Conservation (phyloP, 768 basidiomycete genomes). For the Boletus huronensis region DNA sequence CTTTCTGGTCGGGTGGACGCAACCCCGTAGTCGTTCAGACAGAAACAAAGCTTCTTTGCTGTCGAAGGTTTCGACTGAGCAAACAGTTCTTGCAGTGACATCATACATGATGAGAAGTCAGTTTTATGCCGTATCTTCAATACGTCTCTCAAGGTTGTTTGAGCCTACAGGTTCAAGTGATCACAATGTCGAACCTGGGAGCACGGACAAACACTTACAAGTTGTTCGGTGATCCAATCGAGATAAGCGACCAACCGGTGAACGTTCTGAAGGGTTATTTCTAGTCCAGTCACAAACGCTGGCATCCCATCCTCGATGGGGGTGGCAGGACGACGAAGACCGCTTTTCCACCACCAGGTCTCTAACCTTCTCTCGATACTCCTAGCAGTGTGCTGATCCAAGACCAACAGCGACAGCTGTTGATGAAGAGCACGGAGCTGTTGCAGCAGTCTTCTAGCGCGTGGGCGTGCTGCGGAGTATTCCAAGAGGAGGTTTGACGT, state of each 20-base stretch:
- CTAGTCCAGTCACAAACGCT: constrained; percentile 20
- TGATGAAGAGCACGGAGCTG: constrained; percentile 17
- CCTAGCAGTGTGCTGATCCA: background rate
- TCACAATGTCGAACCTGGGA: background rate
- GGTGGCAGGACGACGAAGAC: background rate
- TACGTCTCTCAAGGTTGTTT: constrained; percentile 12
- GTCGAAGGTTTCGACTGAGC: constrained; percentile 8
- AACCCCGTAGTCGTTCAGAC: background rate
- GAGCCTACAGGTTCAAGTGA: constrained; percentile 13
- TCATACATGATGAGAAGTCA: constrained; percentile 16
- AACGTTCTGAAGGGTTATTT: constrained; percentile 17
- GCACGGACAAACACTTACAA: constrained; percentile 13
- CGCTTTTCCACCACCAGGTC: constrained; percentile 8
- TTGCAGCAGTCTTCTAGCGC: constrained; percentile 12
- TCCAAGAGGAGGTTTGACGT: constrained; percentile 32
- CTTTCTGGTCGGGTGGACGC: constrained; percentile 2
- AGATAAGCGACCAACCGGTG: constrained; percentile 24
- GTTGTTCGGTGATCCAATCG: constrained; percentile 26
- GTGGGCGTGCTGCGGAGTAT: constrained; percentile 29
- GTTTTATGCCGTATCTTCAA: constrained; percentile 3
- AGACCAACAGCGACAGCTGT: constrained; percentile 4
- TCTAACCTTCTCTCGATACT: background rate
- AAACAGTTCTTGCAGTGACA: constrained; percentile 22
- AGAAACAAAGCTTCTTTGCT: constrained; percentile 10
- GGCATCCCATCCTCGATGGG: constrained; percentile 9